phyloP scores from a whole-genome alignment of 2,329 filamentous ascomycete genomes.

The Cercospora sojina region DNA sequence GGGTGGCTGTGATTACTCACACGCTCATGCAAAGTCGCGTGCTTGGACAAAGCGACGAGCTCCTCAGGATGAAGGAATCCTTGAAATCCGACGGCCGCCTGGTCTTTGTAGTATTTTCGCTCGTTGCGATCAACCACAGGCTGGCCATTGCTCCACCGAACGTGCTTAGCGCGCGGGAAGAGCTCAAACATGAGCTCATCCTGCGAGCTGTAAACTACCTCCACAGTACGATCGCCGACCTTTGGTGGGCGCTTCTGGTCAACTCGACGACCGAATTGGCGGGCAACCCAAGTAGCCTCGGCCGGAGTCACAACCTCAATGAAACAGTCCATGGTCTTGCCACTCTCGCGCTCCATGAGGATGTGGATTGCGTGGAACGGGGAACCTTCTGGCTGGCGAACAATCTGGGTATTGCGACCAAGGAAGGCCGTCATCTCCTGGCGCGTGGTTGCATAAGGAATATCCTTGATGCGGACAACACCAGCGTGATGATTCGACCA shows the following conservation, averaged over 20 bases:
- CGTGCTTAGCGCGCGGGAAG: slow-evolving; percentile 54
- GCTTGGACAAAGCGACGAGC: slow-evolving; percentile 47
- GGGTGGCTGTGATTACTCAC: slow-evolving; percentile 40
- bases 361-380: slow-evolving; percentile 53
- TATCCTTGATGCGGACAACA: slow-evolving; percentile 40
- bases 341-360: slow-evolving; percentile 58
- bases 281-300: slow-evolving; percentile 44
- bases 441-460: slow-evolving; percentile 53
- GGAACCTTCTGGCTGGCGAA: slow-evolving; percentile 47
- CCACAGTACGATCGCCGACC: slow-evolving; percentile 50
- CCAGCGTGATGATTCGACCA: slow-evolving; percentile 38
- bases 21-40: slow-evolving; percentile 51
- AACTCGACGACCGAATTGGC: slow-evolving; percentile 41
- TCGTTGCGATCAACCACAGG: slow-evolving; percentile 36
- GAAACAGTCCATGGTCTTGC: slow-evolving; percentile 57
- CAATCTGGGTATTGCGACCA: slow-evolving; percentile 46
- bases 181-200: slow-evolving; percentile 52
- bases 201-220: slow-evolving; percentile 49
- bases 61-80: slow-evolving; percentile 55
- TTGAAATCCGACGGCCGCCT: slow-evolving; percentile 50
- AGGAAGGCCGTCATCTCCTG: slow-evolving; percentile 52
- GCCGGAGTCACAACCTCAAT: slow-evolving; percentile 46
- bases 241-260: slow-evolving; percentile 43
- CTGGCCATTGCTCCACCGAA: slow-evolving; percentile 47
- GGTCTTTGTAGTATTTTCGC: slow-evolving; percentile 49